phyloP scores from a whole-genome alignment of 352 stramenopile genomes.

The Thraustochytrium sp. region DNA sequence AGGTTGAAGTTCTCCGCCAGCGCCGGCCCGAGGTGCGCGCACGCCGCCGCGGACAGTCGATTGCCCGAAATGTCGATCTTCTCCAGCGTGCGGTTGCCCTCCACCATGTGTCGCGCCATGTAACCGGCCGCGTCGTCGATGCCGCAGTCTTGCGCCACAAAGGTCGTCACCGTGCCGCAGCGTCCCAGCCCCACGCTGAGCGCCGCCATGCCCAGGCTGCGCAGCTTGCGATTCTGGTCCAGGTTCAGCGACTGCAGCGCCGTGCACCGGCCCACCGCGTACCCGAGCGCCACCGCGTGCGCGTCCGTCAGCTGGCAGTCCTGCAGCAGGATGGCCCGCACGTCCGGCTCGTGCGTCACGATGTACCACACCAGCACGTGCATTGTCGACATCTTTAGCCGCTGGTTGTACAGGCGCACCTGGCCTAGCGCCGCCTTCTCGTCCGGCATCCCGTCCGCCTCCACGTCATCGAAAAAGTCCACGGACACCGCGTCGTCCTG shows the following conservation, averaged over 20 bases:
- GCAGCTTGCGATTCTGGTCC: neutral
- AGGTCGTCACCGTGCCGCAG: neutral
- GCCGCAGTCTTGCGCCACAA: neutral
- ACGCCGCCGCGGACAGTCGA: neutral
- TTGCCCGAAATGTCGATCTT: neutral
- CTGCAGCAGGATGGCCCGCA: neutral
- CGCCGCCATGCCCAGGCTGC: neutral
- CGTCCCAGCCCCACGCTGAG: neutral
- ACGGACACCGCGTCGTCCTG: neutral
- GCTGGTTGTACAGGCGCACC: neutral
- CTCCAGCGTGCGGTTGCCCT: neutral
- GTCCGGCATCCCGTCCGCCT: neutral
- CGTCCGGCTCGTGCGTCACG: neutral
- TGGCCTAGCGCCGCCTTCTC: neutral
- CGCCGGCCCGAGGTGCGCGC: neutral
- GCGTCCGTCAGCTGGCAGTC: neutral
- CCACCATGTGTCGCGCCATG: neutral
- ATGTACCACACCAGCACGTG: slow-evolving; percentile 8
- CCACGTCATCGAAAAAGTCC: neutral
- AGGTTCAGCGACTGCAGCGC: neutral
- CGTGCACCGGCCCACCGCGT: neutral
- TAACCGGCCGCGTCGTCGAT: neutral
- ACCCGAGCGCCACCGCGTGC: neutral
- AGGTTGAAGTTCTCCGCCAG: neutral
- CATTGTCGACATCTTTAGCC: neutral